phyloP scores from a whole-genome alignment of 2,329 filamentous ascomycete species.

The Monosporascus sp. region DNA sequence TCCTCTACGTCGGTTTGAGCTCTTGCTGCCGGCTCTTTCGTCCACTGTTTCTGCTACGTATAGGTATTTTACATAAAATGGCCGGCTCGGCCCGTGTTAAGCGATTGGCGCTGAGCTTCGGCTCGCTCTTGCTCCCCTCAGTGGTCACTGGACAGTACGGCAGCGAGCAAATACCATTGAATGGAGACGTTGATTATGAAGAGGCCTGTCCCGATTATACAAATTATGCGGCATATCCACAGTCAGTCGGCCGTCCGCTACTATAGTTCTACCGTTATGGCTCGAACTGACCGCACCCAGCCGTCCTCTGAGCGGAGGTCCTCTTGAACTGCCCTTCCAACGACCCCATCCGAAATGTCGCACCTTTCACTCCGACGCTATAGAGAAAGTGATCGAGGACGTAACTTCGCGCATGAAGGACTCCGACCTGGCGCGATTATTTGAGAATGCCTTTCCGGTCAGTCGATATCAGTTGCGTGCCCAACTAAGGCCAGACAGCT shows the following conservation, averaged over 20 bases:
- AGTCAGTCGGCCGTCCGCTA: slow-evolving; percentile 39
- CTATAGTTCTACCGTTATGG: not conserved
- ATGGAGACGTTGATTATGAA: slow-evolving; percentile 24
- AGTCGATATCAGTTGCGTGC: slow-evolving; percentile 7
- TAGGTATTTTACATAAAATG: no score
- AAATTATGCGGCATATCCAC: slow-evolving; percentile 50
- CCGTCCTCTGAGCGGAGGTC: slow-evolving; percentile 72
- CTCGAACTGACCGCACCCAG: slow-evolving; percentile 37
- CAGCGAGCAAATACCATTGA: slow-evolving; percentile 27
- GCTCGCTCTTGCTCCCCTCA: slow-evolving; percentile 6
- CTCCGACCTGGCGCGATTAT: slow-evolving; percentile 82
- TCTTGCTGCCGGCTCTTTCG: no score
- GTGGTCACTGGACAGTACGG: slow-evolving; percentile 15
- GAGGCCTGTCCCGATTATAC: slow-evolving; percentile 61
- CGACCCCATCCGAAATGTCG: slow-evolving; percentile 75
- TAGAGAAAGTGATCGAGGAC: slow-evolving; percentile 82
- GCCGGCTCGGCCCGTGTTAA: no score
- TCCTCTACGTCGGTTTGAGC: no score
- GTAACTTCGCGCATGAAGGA: slow-evolving; percentile 76
- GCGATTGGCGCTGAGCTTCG: no score
- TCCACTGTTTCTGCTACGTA: no score
- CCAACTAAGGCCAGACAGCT: not conserved
- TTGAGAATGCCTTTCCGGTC: slow-evolving; percentile 84
- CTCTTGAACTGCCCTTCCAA: slow-evolving; percentile 77
- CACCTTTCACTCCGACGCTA: slow-evolving; percentile 79